Evolutionary conservation across 2,329 filamentous ascomycete genomes (phyloP), one percentile per base, ranked within the genome.

Genomic region (Cladobotryum protrusum): DNA sequence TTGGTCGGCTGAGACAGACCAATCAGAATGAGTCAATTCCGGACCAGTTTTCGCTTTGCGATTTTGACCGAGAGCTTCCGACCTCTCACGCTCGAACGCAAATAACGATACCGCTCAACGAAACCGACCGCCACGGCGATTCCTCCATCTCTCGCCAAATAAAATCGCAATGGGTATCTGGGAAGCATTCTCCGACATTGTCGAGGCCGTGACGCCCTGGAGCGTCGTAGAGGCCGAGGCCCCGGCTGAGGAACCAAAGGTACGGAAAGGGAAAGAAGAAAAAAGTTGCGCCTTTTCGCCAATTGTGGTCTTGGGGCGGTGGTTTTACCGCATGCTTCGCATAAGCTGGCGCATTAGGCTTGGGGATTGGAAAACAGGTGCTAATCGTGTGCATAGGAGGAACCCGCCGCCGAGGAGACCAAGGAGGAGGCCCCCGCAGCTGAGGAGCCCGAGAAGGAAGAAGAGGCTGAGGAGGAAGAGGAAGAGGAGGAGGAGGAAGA

Each of bases 401-500:
- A 72, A 61, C 59, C 68, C 59, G 59, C 63, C 37, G 56, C 59
- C 52, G 61, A 66, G 47, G 62, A 64, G 40, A 71, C 72, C 44
- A 62, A 66, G 43, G 75, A 79, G 54, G 71, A 74, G 48, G 71
- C 72, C 49, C 24, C 24, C 24, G 24, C 24, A 29, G 24, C 24
- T 29, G 68, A 72, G 13, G 73, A 71, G 48, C 73, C 73, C 24
- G 73, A 64, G 20, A 72, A 72, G 17, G 79, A 76, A 40, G 77
- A 72, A 8, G 74, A 72, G 37, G 77, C 76, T 18, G 77, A 78
- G 15, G 81, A 76, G 20, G 82, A 78, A 34, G 81, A 80, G 32
- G 82, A 79, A 19, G 83, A 84, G 40, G 86, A 84, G 20, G 85
- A 86, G 40, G 84, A 86, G 33, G 85, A 86, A 34, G 85, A 89